Percentiles rank a stretch among this genome's conserved stretches.
Evolutionary conservation across 2,329 filamentous ascomycete species (phyloP).

Genomic region (Penicillium crustosum): DNA sequence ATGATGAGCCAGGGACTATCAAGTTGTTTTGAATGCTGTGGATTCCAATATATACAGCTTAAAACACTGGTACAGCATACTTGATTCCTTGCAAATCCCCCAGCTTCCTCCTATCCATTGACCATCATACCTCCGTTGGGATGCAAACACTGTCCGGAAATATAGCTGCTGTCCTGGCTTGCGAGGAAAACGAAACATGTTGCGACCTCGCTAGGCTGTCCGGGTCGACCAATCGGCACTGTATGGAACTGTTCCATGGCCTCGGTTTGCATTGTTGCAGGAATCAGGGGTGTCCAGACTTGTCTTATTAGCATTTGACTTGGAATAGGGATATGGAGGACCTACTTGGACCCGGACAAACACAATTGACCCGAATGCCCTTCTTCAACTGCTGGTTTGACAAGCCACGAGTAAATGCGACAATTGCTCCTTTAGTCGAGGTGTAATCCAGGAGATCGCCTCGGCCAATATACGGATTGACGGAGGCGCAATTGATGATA

Average conservation of each 20-base stretch:
- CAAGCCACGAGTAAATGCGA: conserved; percentile 75
- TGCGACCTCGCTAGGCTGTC: conserved; percentile 78
- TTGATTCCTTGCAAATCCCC: not conserved
- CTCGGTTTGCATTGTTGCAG: conserved; percentile 67
- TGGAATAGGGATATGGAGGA: not conserved
- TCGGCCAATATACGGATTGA: conserved; percentile 79
- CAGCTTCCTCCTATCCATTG: conserved; percentile 42
- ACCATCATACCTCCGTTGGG: conserved; percentile 61
- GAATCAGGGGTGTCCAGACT: conserved; percentile 75
- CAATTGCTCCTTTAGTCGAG: conserved; percentile 69
- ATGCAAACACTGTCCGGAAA: conserved; percentile 71
- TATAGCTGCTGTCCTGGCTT: conserved; percentile 68
- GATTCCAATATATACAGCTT: not conserved
- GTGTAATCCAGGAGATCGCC: conserved; percentile 82
- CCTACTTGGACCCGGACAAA: conserved; percentile 69
- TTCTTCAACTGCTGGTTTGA: conserved; percentile 71
- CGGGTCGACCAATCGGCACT: conserved; percentile 72
- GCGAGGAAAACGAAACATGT: conserved; percentile 81
- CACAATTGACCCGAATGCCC: conserved; percentile 73
- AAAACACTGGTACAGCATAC: not conserved
- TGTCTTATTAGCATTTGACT: conserved; percentile 10
- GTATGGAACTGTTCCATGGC: conserved; percentile 70
- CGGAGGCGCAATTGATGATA: conserved; percentile 83
- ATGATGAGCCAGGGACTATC: not conserved
- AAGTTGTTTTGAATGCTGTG: not conserved